Evolutionary conservation across 805 yeast genomes (phyloP), one percentile per base, ranked within the genome.

Genomic region (Millerago galiae): DNA sequence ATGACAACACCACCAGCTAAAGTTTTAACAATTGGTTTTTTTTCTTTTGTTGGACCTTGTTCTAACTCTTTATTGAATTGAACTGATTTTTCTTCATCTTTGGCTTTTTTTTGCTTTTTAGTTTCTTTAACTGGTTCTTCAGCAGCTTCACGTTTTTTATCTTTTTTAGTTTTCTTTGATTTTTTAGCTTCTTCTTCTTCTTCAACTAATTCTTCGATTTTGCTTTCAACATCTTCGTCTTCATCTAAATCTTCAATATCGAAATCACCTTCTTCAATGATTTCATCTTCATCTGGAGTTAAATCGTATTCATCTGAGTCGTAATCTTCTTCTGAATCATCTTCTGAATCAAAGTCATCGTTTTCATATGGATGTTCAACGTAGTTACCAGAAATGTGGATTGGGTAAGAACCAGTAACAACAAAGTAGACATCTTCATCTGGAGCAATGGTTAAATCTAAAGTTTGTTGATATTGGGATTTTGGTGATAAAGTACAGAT

Each of bases 361-460:
- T 70, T 75, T 40, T 90, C 96, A 58, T 80, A 87, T 65, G 98
- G 97, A 67, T 90, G 96, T 66, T 86, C 95, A 60, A 93, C 83
- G 69, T 83, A 89, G 81, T 93, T 91, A 72, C 99, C 99, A 54
- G 86, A 74, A 56, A 93, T 71, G 65, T 91, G 95, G 52, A 93
- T 74, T 52, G 95, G 84, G 72, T 89, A 91, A 24, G 97, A 88
- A 61, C 99, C 99, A 48, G 96, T 84, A 44, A 86, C 97, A 60
- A 88, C 95, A 60, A 93, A 93, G 72, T 74, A 81, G 48, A 93
- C 88, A 61, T 90, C 95, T 71, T 93, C 99, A 59, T 81, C 91
- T 59, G 98, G 95, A 42, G 83, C 76, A 59, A 93, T 83, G 59
- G 95, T 86, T 52, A 93, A 69, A 61, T 93, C 97, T 44, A 93